Evolutionary conservation across 306 rosid species (phyloP).

Genomic region (Astragalus membranaceus): DNA sequence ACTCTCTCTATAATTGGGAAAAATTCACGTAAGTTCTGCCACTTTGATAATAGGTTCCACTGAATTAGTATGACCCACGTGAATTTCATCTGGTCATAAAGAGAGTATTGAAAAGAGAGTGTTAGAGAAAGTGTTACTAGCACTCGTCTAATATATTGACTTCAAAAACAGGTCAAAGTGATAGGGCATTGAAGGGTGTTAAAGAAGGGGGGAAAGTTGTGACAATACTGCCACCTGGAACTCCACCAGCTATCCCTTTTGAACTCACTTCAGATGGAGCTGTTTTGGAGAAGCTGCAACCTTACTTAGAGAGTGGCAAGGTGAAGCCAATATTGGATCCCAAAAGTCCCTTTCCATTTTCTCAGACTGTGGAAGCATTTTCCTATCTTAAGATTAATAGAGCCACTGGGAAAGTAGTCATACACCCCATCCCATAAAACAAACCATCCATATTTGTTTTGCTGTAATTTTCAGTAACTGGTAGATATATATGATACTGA

Average conservation of each 20-base stretch:
- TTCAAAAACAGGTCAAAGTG: constrained; percentile 39
- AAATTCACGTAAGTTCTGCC: too few species aligned
- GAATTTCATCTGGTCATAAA: too few species aligned
- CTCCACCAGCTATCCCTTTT: constrained; percentile 28
- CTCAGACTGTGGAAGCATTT: constrained; percentile 51
- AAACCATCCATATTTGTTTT: too few species aligned
- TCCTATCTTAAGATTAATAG: constrained; percentile 42
- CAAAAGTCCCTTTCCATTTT: constrained; percentile 55
- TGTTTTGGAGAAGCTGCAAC: constrained; percentile 42
- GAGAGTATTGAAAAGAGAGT: too few species aligned
- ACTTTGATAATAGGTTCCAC: too few species aligned
- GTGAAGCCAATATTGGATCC: constrained; percentile 69
- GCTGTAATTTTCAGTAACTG: too few species aligned
- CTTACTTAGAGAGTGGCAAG: constrained; percentile 59
- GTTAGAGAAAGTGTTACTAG: too few species aligned
- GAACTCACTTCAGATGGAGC: constrained; percentile 39
- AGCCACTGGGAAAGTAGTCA: constrained; percentile 56
- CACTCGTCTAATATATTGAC: too few species aligned
- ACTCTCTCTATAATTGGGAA: too few species aligned
- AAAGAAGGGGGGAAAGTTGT: constrained; percentile 56
- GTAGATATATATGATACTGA: too few species aligned
- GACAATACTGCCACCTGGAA: constrained; percentile 25
- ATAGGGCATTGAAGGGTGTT: constrained; percentile 41
- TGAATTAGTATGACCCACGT: too few species aligned
- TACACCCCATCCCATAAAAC: constrained; percentile 50